A percentile compares a stretch with the other conserved stretches of the same genome.
These are phyloP conservation scores for Cyclotella choctawhatcheeana DNA, from an alignment of 108 stramenopile genomes.

Conservation along the genomic window DNA sequence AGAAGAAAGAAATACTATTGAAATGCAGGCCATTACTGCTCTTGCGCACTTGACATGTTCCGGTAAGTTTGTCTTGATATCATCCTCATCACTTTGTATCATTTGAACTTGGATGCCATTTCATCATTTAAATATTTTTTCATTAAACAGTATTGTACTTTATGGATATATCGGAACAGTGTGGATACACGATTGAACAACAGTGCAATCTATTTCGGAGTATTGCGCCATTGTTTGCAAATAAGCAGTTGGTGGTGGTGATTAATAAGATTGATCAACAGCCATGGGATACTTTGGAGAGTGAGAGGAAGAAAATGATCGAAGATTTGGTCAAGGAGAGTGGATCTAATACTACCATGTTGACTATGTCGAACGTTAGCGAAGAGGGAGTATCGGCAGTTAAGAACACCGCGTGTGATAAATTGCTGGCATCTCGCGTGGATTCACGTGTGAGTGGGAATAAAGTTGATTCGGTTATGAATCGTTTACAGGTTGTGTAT, in stretches of 20 bases:
- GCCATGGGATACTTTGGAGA: slow-evolving; percentile 89
- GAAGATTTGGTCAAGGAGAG: slow-evolving; percentile 68
- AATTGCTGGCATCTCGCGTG: slow-evolving; percentile 90
- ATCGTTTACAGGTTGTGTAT: slow-evolving; percentile 95
- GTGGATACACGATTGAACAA: slow-evolving; percentile 97
- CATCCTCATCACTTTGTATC: too few species aligned
- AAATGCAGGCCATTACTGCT: slow-evolving; percentile 99
- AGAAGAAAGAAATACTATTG: slow-evolving; percentile 99
- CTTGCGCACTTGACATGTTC: slow-evolving; percentile 98
- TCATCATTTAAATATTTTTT: too few species aligned
- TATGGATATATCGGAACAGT: slow-evolving; percentile 97
- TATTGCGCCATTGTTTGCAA: slow-evolving; percentile 97
- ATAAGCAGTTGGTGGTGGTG: slow-evolving; percentile 97
- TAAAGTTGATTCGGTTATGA: slow-evolving; percentile 95
- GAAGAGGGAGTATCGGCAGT: slow-evolving; percentile 87
- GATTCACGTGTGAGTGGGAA: slow-evolving; percentile 89
- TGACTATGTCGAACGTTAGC: slow-evolving; percentile 94
- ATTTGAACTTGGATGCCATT: too few species aligned
- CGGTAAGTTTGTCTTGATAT: too few species aligned
- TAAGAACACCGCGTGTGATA: slow-evolving; percentile 75
- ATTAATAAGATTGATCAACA: slow-evolving; percentile 97
- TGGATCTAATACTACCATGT: slow-evolving; percentile 78
- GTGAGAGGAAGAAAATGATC: slow-evolving; percentile 75
- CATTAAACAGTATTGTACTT: slow-evolving; percentile 99
- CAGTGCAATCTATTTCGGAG: slow-evolving; percentile 93